Base-by-base conservation (phyloP, 2,329 filamentous ascomycete species). In the Arthroderma sp. region DNA sequence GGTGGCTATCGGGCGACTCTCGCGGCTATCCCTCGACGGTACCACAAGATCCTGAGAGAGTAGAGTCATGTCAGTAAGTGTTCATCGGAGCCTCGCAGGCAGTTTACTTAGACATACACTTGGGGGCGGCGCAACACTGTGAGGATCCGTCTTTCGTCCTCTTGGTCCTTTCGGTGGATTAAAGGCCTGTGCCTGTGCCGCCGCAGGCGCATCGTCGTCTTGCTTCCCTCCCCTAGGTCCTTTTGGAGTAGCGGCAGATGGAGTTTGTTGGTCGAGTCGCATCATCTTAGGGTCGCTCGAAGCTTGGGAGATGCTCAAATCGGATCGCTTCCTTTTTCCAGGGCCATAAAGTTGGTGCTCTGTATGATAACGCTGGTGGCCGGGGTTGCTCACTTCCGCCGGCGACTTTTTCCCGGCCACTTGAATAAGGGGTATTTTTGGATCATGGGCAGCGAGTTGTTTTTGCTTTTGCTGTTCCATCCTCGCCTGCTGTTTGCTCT, bases 391-490 rank as follows among this genome's bases (percentile, higher is more conserved):
- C 57, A 13, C 57, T n/a, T 33, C 60, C 58, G 60, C 51, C 9
- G 58, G 11, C n/a, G 65, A 55, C 2, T 60, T 56, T 37, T 61
- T 63, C 17, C 60, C 63, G 4, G 68, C 64, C 4, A 68, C 65
- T 53, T 70, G 68, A 54, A 74, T 66, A 15, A 64, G 58, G 4
- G 76, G 76, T 13, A 77, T 70, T 56, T 72, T 72, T 4, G 70
- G 73, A 60, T 74, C 71, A 63, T 77, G 74, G 5, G 70, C 71
- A 37, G 72, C 73, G 44, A 75, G 66, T 54, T 77, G 73, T 52
- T 66, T 71, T 49, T 70, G 65, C 19, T 70, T 71, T 57, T 72
- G 71, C 41, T 67, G 68, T 55, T 76, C 72, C 0, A 66, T 57
- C 41, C 66, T 68, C 31, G 66, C 65, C 49, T 72, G 71, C 53